These are phyloP conservation scores for Pueraria montana DNA, from an alignment of 306 rosid species.

Conservation along the genomic window DNA sequence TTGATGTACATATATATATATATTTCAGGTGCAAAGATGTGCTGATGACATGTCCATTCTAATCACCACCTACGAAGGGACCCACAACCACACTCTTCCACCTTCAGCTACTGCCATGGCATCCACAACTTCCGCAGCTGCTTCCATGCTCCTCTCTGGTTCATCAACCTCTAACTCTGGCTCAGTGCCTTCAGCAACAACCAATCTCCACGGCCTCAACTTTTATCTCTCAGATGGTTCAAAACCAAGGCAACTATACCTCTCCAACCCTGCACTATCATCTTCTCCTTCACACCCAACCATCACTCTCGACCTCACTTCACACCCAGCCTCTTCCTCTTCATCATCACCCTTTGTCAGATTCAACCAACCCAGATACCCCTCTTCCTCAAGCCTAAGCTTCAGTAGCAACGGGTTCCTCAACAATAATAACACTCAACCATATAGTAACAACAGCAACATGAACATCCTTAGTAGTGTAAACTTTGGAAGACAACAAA, in stretches of 20 bases:
- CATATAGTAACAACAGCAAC: slow-evolving; percentile 41
- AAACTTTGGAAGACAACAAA: slow-evolving; percentile 60
- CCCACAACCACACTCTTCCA: slow-evolving; percentile 93
- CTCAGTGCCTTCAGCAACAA: slow-evolving; percentile 32
- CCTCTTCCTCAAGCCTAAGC: slow-evolving; percentile 63
- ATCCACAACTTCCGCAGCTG: slow-evolving; percentile 95
- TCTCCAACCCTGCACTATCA: slow-evolving; percentile 66
- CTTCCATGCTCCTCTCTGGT: slow-evolving; percentile 85
- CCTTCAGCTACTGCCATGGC: slow-evolving; percentile 95
- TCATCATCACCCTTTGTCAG: slow-evolving; percentile 60
- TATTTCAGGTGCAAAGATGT: slow-evolving; percentile 94
- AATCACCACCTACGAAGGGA: slow-evolving; percentile 90
- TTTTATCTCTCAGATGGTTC: slow-evolving; percentile 63
- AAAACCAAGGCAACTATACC: slow-evolving; percentile 67
- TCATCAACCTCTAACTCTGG: slow-evolving; percentile 61
- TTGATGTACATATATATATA: background rate
- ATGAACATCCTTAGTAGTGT: slow-evolving; percentile 51
- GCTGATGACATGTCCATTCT: slow-evolving; percentile 84
- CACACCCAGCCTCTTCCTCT: slow-evolving; percentile 61
- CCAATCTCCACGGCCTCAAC: slow-evolving; percentile 65
- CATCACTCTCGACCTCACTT: slow-evolving; percentile 91
- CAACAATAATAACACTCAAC: slow-evolving; percentile 48
- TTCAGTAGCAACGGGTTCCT: slow-evolving; percentile 63
- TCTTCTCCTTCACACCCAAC: slow-evolving; percentile 78
- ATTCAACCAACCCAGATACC: slow-evolving; percentile 60